These are phyloP conservation scores for Clathrospora elynae DNA, from an alignment of 2,329 filamentous ascomycete species.

Conservation along the genomic window DNA sequence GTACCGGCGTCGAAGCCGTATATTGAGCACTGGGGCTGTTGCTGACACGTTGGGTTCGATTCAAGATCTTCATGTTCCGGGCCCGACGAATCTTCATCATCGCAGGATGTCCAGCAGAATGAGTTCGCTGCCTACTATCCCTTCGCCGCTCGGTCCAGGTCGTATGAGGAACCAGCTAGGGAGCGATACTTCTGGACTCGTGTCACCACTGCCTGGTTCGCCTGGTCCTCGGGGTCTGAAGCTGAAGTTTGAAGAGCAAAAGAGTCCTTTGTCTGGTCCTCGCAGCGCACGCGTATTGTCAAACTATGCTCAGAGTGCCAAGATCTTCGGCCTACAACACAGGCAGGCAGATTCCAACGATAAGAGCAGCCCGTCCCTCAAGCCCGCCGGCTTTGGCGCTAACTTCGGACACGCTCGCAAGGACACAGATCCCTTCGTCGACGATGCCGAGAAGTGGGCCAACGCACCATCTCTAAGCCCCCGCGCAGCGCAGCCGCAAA, in stretches of 20 bases:
- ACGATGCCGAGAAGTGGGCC: not conserved
- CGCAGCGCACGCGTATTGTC: not conserved
- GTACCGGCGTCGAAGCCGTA: not conserved
- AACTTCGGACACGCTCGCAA: constrained; percentile 5
- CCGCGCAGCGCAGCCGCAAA: not conserved
- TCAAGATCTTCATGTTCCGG: not conserved
- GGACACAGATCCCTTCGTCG: constrained; percentile 14
- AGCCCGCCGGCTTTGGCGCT: not conserved
- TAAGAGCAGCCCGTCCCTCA: not conserved
- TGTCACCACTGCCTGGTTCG: too few relatives aligned
- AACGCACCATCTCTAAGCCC: not conserved
- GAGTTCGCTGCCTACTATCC: not conserved
- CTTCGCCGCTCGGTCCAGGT: not conserved
- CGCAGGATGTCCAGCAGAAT: constrained; percentile 1
- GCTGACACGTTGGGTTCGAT: not conserved
- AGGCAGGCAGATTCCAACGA: not conserved
- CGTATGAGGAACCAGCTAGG: not conserved
- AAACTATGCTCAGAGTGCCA: too few relatives aligned
- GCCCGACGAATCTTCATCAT: not conserved
- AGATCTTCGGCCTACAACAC: constrained; percentile 4
- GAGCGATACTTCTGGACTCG: not conserved
- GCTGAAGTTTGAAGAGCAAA: not conserved
- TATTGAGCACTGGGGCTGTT: not conserved
- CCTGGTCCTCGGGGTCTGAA: not conserved
- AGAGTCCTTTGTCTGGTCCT: not conserved